phyloP scores from a whole-genome alignment of 441 rosid genomes.

The Omphalea diandra region DNA sequence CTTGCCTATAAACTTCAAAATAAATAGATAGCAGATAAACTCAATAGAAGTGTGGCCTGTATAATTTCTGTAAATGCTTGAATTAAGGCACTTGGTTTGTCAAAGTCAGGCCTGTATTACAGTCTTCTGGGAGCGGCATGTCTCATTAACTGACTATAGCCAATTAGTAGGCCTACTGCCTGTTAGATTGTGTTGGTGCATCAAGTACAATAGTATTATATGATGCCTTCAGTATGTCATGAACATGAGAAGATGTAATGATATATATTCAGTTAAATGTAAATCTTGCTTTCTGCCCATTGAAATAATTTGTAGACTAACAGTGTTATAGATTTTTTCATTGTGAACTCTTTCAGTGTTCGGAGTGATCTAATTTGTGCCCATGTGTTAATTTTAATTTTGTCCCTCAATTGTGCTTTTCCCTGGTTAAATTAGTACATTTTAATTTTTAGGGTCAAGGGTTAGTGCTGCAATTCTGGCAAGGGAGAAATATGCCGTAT shows the following conservation, averaged over 20 bases:
- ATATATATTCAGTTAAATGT: not conserved
- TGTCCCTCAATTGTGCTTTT: not conserved
- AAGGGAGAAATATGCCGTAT: not conserved
- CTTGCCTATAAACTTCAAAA: not conserved
- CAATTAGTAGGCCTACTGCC: not conserved
- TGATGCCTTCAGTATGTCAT: not conserved
- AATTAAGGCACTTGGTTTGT: not conserved
- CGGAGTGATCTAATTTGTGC: not conserved
- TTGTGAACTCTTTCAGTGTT: not conserved
- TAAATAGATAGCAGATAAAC: conserved; percentile 1
- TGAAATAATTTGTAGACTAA: not conserved
- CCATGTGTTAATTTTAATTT: not conserved
- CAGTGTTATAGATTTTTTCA: not conserved
- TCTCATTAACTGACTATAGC: not conserved
- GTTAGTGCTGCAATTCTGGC: not conserved
- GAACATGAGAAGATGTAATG: not conserved
- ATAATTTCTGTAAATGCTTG: not conserved
- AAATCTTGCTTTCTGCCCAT: not conserved
- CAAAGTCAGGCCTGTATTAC: not conserved
- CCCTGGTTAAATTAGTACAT: not conserved
- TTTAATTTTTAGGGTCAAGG: not conserved
- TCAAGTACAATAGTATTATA: not conserved
- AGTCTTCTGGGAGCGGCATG: not conserved
- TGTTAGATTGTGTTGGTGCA: not conserved
- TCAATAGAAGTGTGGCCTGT: not conserved